Percentiles rank a stretch among this genome's conserved stretches.
Evolutionary conservation across 768 basidiomycete species (phyloP).

Genomic region (Boletus rubescentipes): DNA sequence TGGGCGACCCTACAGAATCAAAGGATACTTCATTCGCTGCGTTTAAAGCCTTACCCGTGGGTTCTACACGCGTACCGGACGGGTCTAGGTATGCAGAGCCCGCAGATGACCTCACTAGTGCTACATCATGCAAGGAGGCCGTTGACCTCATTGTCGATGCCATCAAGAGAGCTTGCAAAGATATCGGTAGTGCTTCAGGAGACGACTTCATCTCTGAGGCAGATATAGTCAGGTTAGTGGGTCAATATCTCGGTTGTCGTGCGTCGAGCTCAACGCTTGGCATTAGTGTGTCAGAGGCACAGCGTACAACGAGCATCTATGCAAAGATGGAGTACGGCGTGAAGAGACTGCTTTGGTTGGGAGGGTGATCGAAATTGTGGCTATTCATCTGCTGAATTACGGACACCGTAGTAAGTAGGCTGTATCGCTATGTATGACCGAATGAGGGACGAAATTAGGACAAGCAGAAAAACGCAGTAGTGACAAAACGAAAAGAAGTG

Average conservation of each 20-base stretch:
- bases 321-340: slow-evolving; percentile 93
- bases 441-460: slow-evolving; percentile 2
- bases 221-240: slow-evolving; percentile 76
- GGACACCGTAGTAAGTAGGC: slow-evolving; percentile 8
- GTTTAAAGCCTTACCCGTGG: slow-evolving; percentile 79
- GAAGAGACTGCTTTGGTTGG: slow-evolving; percentile 87
- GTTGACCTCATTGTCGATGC: slow-evolving; percentile 72
- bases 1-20: slow-evolving; percentile 34
- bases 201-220: slow-evolving; percentile 55
- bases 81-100: slow-evolving; percentile 50
- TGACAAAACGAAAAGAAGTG: slow-evolving; percentile 20
- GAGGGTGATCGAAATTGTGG: slow-evolving; percentile 43
- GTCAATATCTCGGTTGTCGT: neutral
- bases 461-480: slow-evolving; percentile 1
- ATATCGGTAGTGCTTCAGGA: slow-evolving; percentile 46
- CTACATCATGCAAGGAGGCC: slow-evolving; percentile 72
- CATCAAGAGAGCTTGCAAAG: slow-evolving; percentile 65
- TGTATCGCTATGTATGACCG: slow-evolving; percentile 17
- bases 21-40: slow-evolving; percentile 58
- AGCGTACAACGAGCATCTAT: slow-evolving; percentile 80
- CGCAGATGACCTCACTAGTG: slow-evolving; percentile 59
- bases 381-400: slow-evolving; percentile 9
- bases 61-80: slow-evolving; percentile 50
- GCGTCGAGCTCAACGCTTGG: neutral
- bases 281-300: slow-evolving; percentile 75